Base-by-base conservation (phyloP, 768 basidiomycete species). In the Lactarius trivialis region DNA sequence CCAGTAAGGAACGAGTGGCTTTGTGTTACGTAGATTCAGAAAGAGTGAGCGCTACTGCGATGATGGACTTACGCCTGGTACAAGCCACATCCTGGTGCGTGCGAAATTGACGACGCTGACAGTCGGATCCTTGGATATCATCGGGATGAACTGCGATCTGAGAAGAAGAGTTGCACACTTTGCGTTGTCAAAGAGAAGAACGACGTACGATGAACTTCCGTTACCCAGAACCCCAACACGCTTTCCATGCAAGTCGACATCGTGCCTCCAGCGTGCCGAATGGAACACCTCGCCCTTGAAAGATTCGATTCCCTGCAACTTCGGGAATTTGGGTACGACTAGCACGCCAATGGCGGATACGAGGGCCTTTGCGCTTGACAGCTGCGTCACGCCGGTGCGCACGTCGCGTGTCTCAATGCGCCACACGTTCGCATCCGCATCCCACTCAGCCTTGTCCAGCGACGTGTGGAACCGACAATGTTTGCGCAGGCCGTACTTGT, bases 181-280 rank as follows among this genome's bases (percentile, higher is more conserved):
- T 41, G 37, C 21, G 17, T 24, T 7, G 28, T 1, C 12, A 30
- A 41, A 17, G 15, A 39, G 56, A 52, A 45, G 6, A 49, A n/a
- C 17, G 19, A 60, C 61, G 39, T 55, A 83, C 78, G 78, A 82
- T 39, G 81, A 82, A 65, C 79, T 82, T 3, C 83, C 85, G 68
- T 85, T 85, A 28, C 85, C 85, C 69, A 85, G 79, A 4, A 86
- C 80, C 0, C 80, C 84, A 5, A 87, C 77, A 34, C 75, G 73
- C 70, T 83, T 84, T 1, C 78, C 79, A 62, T 74, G 72, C 60
- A 85, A 68, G 39, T 77, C 71, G 14, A 85, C 75, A 66, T 80
- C 79, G 52, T 82, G 80, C 49, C 76, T 72, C 86, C 85, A 80
- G 60, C 71, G 69, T 21, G 81, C 79, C 36, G 83, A 82, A 71